Conservation (phyloP, 2,329 filamentous ascomycete species). For the Fusarium tricinctum region DNA sequence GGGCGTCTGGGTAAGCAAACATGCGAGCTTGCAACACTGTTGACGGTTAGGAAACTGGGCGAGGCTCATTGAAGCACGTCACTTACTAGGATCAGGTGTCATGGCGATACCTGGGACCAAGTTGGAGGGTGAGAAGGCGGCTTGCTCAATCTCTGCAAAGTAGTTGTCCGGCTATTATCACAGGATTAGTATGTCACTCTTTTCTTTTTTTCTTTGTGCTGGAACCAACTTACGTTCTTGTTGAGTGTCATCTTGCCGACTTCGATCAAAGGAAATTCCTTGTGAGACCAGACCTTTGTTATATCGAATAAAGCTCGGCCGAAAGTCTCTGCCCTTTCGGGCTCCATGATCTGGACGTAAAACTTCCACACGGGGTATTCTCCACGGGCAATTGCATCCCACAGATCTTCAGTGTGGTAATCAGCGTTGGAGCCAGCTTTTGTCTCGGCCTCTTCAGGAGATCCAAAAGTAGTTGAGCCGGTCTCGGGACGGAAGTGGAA, state of each 20-base stretch:
- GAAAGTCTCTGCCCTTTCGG: slow-evolving; percentile 63
- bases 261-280: slow-evolving; percentile 62
- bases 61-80: not conserved
- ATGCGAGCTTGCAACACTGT: slow-evolving; percentile 21
- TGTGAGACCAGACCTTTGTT: slow-evolving; percentile 68
- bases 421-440: slow-evolving; percentile 28
- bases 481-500: slow-evolving; percentile 30
- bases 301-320: slow-evolving; percentile 68
- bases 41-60: not conserved
- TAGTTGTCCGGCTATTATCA: slow-evolving; percentile 4
- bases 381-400: slow-evolving; percentile 60
- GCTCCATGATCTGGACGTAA: slow-evolving; percentile 67
- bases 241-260: slow-evolving; percentile 67
- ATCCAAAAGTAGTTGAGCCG: slow-evolving; percentile 1
- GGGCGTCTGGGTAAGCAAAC: slow-evolving; percentile 23
- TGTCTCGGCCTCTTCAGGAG: slow-evolving; percentile 8
- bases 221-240: slow-evolving; percentile 41
- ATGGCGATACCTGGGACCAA: slow-evolving; percentile 10
- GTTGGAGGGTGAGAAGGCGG: slow-evolving; percentile 15
- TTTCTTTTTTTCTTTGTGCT: not conserved
- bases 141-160: slow-evolving; percentile 23
- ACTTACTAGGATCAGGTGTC: slow-evolving; percentile 4
- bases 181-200: not conserved
- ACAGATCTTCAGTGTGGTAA: slow-evolving; percentile 36
- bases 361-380: slow-evolving; percentile 66